Conservation (phyloP, 306 rosid genomes). For the Quercus gilva region DNA sequence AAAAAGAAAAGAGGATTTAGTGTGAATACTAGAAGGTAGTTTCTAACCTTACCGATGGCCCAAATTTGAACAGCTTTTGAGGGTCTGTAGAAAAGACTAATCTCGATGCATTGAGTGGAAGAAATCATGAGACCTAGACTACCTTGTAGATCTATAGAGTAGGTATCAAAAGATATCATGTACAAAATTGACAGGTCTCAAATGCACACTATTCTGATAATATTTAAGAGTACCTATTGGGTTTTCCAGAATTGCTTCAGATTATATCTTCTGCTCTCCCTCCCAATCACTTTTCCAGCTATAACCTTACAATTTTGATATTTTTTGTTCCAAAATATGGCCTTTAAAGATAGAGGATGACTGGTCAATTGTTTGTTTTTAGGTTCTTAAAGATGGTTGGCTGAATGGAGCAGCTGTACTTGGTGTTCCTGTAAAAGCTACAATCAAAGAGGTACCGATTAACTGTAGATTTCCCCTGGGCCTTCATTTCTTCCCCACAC, state of each 20-base stretch:
- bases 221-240: neutral
- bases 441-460: constrained; percentile 84
- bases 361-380: constrained; percentile 24
- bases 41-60: neutral
- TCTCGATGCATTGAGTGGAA: neutral
- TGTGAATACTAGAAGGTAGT: neutral
- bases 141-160: neutral
- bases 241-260: neutral
- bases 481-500: neutral
- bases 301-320: neutral
- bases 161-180: neutral
- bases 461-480: neutral
- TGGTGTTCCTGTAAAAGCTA: constrained; percentile 93
- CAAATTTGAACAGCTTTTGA: neutral
- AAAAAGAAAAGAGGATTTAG: neutral
- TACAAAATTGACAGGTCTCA: neutral
- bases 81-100: neutral
- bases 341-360: constrained; percentile 1
- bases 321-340: neutral
- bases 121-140: neutral
- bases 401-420: constrained; percentile 89
- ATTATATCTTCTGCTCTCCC: neutral
- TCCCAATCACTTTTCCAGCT: neutral
- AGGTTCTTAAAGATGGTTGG: constrained; percentile 89
- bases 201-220: neutral